Base-by-base conservation (phyloP, 306 rosid species). In the Inga leiocalycina region DNA sequence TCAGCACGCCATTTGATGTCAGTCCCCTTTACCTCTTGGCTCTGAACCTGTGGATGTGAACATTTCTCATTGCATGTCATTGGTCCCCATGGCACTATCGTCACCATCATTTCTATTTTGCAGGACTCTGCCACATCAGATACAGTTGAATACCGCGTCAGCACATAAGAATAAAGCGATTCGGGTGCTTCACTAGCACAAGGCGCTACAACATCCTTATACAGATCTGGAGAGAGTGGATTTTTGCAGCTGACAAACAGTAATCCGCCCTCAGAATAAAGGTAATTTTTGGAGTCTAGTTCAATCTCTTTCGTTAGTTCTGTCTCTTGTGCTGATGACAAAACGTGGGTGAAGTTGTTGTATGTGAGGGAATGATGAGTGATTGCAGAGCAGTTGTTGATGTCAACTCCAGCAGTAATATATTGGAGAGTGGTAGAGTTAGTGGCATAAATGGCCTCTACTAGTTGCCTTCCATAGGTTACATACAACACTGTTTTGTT, bases 11-110 rank as follows among this genome's bases (percentile, higher is more conserved):
- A 56, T 57, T 27, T 70, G 9, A 80, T 39, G 46, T 27, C 61
- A 80, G 71, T 39, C 20, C 83, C 71, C n/a, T 43, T 43, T 30
- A 43, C 71, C 46, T 48, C 46, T 59, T 80, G 46, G n/a, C n/a
- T 78, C 46, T 41, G 24, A n/a, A 16, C 19, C n/a, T 24, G 22
- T 9, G 66, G 32, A 71, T 56, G 27, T 15, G 71, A 71, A 43
- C 78, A 71, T 4, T 72, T 57, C 48, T 57, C 13, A 11, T 56
- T 80, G 51, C 72, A 71, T 43, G 46, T 56, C 72, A 41, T 75
- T 2, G 77, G 44, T 35, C 70, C 34, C 70, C 69, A 70, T 14
- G 76, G 76, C 17, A 22, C 17, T 32, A 79, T 24, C 27, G 10
- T 69, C n/a, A 79, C 39, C 39, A 69, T 39, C 24, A 79, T 2